phyloP scores from a whole-genome alignment of 2,329 filamentous ascomycete genomes.

The Westerdykella aurantiaca region DNA sequence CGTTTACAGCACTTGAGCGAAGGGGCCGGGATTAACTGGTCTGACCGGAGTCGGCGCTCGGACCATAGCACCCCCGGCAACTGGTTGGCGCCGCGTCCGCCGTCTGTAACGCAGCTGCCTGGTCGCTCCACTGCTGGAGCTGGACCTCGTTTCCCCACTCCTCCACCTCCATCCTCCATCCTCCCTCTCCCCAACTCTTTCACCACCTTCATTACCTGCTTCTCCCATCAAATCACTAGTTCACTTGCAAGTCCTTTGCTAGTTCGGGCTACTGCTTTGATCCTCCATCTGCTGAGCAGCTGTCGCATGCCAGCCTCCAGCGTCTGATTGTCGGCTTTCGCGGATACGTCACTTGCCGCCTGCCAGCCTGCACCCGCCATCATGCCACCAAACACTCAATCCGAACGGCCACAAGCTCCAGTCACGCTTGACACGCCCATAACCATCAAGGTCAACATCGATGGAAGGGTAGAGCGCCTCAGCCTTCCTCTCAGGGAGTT shows the following conservation, averaged over 20 bases:
- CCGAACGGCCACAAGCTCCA: constrained; percentile 40
- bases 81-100: neutral
- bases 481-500: constrained; percentile 88
- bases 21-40: too few relatives aligned
- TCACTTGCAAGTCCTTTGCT: neutral
- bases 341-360: constrained; percentile 7
- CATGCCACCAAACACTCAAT: constrained; percentile 5
- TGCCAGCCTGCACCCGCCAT: constrained; percentile 18
- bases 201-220: constrained; percentile 4
- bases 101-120: neutral
- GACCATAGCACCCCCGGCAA: too few relatives aligned
- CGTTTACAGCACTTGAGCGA: too few relatives aligned
- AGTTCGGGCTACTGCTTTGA: neutral
- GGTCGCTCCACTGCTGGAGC: neutral
- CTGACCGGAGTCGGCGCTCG: too few relatives aligned
- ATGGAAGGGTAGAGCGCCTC: constrained; percentile 72
- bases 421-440: constrained; percentile 66
- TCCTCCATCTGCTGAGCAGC: neutral
- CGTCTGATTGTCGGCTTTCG: neutral
- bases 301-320: neutral
- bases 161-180: constrained; percentile 2
- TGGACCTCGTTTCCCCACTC: neutral
- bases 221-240: neutral
- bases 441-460: constrained; percentile 76
- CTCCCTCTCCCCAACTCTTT: constrained; percentile 1